Evolutionary conservation across 108 stramenopile genomes (phyloP).

Genomic region (Cyclotella kingstonii): DNA sequence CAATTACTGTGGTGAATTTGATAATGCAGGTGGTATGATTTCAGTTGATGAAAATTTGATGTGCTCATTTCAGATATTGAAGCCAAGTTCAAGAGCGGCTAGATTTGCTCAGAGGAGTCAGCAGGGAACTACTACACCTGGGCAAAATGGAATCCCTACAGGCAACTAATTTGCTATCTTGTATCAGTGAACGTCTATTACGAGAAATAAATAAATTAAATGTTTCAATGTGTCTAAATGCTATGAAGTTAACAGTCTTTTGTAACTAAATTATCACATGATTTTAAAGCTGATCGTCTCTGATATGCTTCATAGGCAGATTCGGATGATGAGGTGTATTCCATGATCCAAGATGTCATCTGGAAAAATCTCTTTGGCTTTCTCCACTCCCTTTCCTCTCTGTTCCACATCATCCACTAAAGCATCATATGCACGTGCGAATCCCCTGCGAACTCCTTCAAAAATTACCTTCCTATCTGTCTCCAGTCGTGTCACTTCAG

Average conservation of each 20-base stretch:
- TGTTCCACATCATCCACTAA: slow-evolving; percentile 78
- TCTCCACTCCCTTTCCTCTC: slow-evolving; percentile 61
- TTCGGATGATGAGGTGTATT: slow-evolving; percentile 20
- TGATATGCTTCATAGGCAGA: slow-evolving; percentile 61
- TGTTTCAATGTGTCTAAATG: background rate
- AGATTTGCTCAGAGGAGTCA: slow-evolving; percentile 46
- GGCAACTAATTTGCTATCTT: slow-evolving; percentile 7
- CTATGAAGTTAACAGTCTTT: no score
- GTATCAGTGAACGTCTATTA: background rate
- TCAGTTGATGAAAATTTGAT: slow-evolving; percentile 65
- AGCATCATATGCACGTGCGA: slow-evolving; percentile 90
- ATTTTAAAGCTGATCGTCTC: slow-evolving; percentile 13
- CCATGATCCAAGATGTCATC: slow-evolving; percentile 85
- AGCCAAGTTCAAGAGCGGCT: slow-evolving; percentile 45
- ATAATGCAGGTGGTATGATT: slow-evolving; percentile 86
- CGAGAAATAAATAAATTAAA: background rate
- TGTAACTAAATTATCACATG: no score
- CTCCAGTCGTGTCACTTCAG: slow-evolving; percentile 79
- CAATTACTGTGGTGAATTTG: slow-evolving; percentile 86
- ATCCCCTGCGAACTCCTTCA: slow-evolving; percentile 82
- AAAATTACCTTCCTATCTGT: slow-evolving; percentile 80
- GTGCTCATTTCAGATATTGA: slow-evolving; percentile 74
- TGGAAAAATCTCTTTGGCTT: slow-evolving; percentile 71
- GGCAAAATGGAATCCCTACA: slow-evolving; percentile 23
- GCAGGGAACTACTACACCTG: slow-evolving; percentile 2